Conservation (phyloP, 2,329 filamentous ascomycete species). For the Aspergillus texensis region DNA sequence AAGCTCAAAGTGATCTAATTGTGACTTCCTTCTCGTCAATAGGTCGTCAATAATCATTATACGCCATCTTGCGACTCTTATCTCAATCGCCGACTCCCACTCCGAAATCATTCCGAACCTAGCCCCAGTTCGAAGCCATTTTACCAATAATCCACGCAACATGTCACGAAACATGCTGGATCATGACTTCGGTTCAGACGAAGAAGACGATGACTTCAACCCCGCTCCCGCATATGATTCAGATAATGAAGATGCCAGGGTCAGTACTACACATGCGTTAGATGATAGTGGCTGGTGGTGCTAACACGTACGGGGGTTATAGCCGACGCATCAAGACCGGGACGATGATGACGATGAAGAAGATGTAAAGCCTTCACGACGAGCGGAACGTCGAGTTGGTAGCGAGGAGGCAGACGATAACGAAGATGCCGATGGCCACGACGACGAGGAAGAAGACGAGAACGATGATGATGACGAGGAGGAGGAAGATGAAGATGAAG, state of each 20-base stretch:
- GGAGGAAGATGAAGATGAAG: constrained; percentile 49
- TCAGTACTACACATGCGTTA: constrained; percentile 23
- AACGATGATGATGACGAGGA: constrained; percentile 61
- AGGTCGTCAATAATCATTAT: background rate
- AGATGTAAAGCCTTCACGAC: constrained; percentile 38
- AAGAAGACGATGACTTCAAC: constrained; percentile 88
- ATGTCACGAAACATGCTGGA: constrained; percentile 51
- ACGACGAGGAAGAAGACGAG: constrained; percentile 54
- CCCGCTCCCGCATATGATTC: constrained; percentile 74
- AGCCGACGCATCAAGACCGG: constrained; percentile 27
- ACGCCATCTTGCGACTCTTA: background rate
- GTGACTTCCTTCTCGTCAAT: background rate
- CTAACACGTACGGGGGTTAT: constrained; percentile 25
- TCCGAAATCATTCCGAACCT: background rate
- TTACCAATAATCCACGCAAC: constrained; percentile 7
- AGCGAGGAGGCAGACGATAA: constrained; percentile 41
- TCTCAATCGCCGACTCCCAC: background rate
- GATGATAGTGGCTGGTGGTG: constrained; percentile 12
- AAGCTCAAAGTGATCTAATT: background rate
- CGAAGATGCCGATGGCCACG: constrained; percentile 38
- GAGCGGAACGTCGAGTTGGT: constrained; percentile 26
- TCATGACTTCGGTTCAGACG: constrained; percentile 59
- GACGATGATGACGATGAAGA: constrained; percentile 52
- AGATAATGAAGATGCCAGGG: constrained; percentile 64
- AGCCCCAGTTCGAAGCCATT: background rate